A percentile compares a stretch with the other conserved stretches of the same genome.
Conservation (phyloP, 169 alveolate genomes). For the Cryptosporidium parvum region DNA sequence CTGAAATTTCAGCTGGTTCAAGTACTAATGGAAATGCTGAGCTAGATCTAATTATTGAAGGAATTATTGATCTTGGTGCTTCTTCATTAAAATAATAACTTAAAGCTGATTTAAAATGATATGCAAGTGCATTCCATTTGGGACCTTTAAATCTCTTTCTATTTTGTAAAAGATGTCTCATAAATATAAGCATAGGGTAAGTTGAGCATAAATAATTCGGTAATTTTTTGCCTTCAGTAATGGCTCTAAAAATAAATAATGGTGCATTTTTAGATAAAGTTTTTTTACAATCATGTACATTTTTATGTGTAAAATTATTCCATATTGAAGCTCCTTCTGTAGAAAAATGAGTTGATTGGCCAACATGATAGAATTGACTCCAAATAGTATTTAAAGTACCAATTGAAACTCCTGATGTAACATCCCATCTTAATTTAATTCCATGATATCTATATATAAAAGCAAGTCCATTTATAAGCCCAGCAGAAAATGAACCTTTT, state of each 20-base stretch:
- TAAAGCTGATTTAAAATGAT: slow-evolving; percentile 13
- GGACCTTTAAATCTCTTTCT: slow-evolving; percentile 50
- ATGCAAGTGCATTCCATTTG: slow-evolving; percentile 61
- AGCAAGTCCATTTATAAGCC: slow-evolving; percentile 35
- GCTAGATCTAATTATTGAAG: slow-evolving; percentile 32
- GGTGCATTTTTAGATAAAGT: slow-evolving; percentile 5
- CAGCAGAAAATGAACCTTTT: slow-evolving; percentile 61
- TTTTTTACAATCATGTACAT: slow-evolving; percentile 54
- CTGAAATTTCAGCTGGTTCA: slow-evolving; percentile 48
- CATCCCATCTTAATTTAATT: slow-evolving; percentile 72
- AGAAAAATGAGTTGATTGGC: slow-evolving; percentile 42
- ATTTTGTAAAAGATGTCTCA: slow-evolving; percentile 61
- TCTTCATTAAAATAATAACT: slow-evolving; percentile 66
- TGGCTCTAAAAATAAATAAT: background rate
- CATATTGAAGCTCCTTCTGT: slow-evolving; percentile 51
- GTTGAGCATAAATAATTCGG: slow-evolving; percentile 49
- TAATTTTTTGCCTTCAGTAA: background rate
- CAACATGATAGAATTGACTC: slow-evolving; percentile 52
- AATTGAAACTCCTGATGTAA: slow-evolving; percentile 52
- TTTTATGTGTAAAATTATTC: slow-evolving; percentile 34
- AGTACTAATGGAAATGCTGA: slow-evolving; percentile 47
- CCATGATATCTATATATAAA: slow-evolving; percentile 42
- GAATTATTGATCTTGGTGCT: slow-evolving; percentile 11
- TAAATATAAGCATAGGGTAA: slow-evolving; percentile 38
- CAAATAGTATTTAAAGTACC: slow-evolving; percentile 48